Conservation (phyloP, 2,329 filamentous ascomycete species). For the Moelleriella libera region DNA sequence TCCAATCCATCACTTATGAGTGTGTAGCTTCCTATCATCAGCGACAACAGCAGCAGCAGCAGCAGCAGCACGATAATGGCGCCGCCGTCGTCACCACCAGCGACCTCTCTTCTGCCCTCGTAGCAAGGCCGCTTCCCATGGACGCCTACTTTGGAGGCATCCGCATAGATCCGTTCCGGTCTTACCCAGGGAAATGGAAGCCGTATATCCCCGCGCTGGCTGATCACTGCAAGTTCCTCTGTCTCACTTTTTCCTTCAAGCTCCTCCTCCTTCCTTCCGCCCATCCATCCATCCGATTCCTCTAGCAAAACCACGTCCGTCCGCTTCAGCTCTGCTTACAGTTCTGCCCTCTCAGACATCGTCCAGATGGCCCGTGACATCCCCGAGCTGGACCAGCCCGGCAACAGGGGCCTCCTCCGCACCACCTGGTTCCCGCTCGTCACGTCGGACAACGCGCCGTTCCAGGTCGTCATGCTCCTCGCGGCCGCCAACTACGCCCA, state of each 20-base stretch:
- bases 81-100: too few relatives aligned
- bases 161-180: conserved; percentile 12
- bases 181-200: conserved; percentile 10
- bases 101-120: too few relatives aligned
- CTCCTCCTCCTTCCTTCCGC: not conserved
- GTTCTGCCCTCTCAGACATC: conserved; percentile 7
- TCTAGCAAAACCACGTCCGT: too few relatives aligned
- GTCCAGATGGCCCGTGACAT: conserved; percentile 16
- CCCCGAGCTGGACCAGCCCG: conserved; percentile 13
- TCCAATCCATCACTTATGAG: not conserved
- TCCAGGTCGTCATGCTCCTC: conserved; percentile 14
- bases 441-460: conserved; percentile 9
- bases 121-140: conserved; percentile 3
- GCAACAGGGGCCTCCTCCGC: conserved; percentile 11
- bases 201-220: conserved; percentile 10
- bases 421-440: conserved; percentile 15
- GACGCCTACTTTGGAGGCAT: conserved; percentile 11
- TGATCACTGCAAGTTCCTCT: conserved; percentile 11
- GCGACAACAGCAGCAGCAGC: not conserved
- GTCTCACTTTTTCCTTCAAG: not conserved
- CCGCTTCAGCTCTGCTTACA: not conserved
- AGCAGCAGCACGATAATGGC: too few relatives aligned
- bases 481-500: conserved; percentile 13
- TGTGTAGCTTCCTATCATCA: not conserved
- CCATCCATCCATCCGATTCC: too few relatives aligned